A percentile compares a stretch with the other conserved stretches of the same genome.
phyloP scores from a whole-genome alignment of 495 filamentous ascomycete species.

The Penicillium daleae region DNA sequence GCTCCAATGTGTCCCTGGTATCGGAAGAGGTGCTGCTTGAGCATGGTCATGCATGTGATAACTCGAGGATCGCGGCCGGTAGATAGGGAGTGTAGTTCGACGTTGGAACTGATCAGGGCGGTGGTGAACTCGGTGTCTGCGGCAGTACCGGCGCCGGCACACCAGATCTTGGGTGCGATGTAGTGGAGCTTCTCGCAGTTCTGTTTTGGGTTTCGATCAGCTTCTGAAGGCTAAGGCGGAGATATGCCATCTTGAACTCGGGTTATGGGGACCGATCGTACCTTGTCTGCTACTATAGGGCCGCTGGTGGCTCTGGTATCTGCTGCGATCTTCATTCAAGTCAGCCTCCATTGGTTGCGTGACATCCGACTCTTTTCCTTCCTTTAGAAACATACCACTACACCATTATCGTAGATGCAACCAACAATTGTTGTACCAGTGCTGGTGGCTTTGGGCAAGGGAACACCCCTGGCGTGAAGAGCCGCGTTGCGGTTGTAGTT shows the following conservation, averaged over 20 bases:
- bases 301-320: conserved; percentile 98
- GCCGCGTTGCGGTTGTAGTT: conserved; percentile 98
- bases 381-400: conserved; percentile 67
- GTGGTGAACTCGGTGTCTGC: conserved; percentile 99
- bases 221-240: not conserved
- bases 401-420: conserved; percentile 94
- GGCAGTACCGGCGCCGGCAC: conserved; percentile 95
- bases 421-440: conserved; percentile 99
- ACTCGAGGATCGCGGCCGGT: conserved; percentile 96
- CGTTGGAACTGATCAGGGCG: conserved; percentile 94
- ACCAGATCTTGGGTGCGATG: conserved; percentile 99
- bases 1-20: conserved; percentile 98
- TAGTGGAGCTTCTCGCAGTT: conserved; percentile 99
- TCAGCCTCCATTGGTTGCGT: conserved; percentile 17
- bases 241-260: not conserved
- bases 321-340: conserved; percentile 74
- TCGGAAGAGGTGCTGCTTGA: conserved; percentile 98
- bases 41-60: conserved; percentile 98
- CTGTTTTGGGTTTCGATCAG: conserved; percentile 39
- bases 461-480: conserved; percentile 89
- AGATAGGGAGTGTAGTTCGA: conserved; percentile 93
- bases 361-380: not conserved
- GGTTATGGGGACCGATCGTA: conserved; percentile 29
- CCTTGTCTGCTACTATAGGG: conserved; percentile 98
- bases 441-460: conserved; percentile 95